Base-by-base conservation (phyloP, 2,329 filamentous ascomycete species). In the Paradendryphiella salina region DNA sequence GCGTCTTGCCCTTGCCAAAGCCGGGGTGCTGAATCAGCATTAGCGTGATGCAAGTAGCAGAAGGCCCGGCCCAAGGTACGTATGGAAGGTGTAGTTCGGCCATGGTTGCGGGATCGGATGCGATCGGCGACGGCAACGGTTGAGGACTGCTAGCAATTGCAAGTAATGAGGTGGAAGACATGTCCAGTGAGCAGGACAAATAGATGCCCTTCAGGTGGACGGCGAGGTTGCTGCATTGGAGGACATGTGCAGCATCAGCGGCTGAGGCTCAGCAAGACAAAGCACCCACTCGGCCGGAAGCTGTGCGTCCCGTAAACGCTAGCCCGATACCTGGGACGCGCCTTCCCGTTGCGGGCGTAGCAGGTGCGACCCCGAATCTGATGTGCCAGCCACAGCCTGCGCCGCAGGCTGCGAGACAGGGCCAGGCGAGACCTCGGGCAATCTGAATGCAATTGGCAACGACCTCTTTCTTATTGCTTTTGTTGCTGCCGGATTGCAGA, bases 141-240 rank as follows among this genome's bases (percentile, higher is more conserved):
- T 68, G 56, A 48, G 48, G 42, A 21, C 34, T 49, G 55, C 50
- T 53, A 51, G 54, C 57, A 39, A 56, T 47, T 49, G 53, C 44
- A 56, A 49, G 55, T 57, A 46, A 50, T 46, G 43, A 36, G 49
- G 37, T 26, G 23, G 23, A 26, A 9, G 38, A 31, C 15, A 45
- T 34, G 28, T 23, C 36, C 40, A 51, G 21, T 26, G 23, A 26
- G 10, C 23, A 26, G 8, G 23, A 26, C 23, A 26, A 9, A 26
- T 26, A 10, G 23, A 26, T 5, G 50, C 36, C 52, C 52, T 50
- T 17, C 33, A 53, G 49, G 53, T 56, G 58, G 51, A 63, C 61
- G 63, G 61, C 59, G 60, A 63, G 49, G 57, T 61, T 50, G 57
- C 61, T 60, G 52, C 32, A 59, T 60, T 58, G 47, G 56, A 62